Base-by-base conservation (phyloP, 192 early-diverging fungal genomes). In the Umbelopsis ramanniana region DNA sequence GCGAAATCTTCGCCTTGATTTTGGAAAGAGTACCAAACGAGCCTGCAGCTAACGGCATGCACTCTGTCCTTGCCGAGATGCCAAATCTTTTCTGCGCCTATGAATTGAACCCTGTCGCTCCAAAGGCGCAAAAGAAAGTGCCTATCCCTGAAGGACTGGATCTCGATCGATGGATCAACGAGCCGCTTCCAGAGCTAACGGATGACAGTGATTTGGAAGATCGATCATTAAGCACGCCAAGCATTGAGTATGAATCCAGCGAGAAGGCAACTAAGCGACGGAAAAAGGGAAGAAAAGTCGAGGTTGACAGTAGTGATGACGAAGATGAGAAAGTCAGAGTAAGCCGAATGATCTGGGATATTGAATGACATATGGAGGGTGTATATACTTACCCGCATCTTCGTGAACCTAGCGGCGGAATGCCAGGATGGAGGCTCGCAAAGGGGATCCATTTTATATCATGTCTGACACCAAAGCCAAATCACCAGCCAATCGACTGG, bases 81-180 rank as follows among this genome's bases (percentile, higher is more conserved):
- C 81, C 84, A 7, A 75, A 74, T 15, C 69, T 94, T 37, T 96
- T 92, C 76, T 88, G 93, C 69, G 84, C 78, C 10, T 93, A 91
- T 60, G 97, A 95, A 48, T 84, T 98, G 17, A 97, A 95, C 66
- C 96, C 96, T 2, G 94, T 98, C 0, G 93, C 93, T 15, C 85
- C 90, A 4, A 93, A 92, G 46, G 97, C 97, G 0, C 97, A 98
- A 80, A 86, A 85, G 70, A 92, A 93, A 74, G 95, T 98, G 1
- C 93, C 94, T 19, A 78, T 97, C 4, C 95, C 95, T 9, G 91
- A 93, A 8, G 94, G 90, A 10, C 75, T 98, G 47, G 93, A 96
- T 76, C 79, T 97, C 26, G 94, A 96, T 67, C 72, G 86, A 9
- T 91, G 88, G 90, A 94, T 96, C 63, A 85, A 88, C 70, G 89